These are phyloP conservation scores for Peribolospora kevripleyi DNA, from an alignment of 768 basidiomycete genomes.

Conservation along the genomic window DNA sequence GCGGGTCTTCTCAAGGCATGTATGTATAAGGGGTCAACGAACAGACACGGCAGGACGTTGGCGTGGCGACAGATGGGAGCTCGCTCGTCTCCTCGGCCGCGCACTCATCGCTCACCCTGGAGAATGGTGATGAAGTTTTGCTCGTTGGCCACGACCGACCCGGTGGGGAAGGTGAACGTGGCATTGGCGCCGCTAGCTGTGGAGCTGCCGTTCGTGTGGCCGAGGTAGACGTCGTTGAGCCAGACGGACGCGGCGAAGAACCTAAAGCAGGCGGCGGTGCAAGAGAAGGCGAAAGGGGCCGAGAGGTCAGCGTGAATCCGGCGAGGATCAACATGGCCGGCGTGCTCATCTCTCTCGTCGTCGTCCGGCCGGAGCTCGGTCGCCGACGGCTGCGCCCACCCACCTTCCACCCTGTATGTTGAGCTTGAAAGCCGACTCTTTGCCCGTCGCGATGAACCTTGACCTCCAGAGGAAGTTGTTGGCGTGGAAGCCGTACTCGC, in stretches of 20 bases:
- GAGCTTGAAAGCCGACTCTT: neutral
- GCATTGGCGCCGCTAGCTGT: neutral
- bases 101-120: neutral
- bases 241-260: slow-evolving; percentile 56
- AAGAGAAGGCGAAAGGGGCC: neutral
- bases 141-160: neutral
- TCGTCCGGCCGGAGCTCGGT: too few species aligned
- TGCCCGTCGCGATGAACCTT: neutral
- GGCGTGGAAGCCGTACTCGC: slow-evolving; percentile 55
- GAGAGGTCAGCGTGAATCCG: too few species aligned
- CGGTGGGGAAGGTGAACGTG: neutral
- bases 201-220: slow-evolving; percentile 34
- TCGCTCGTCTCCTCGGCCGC: too few species aligned
- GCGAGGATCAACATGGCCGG: too few species aligned
- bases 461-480: slow-evolving; percentile 14
- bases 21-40: too few species aligned
- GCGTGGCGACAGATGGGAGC: too few species aligned
- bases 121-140: neutral
- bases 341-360: too few species aligned
- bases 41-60: too few species aligned
- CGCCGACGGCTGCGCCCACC: too few species aligned
- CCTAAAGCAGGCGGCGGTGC: neutral
- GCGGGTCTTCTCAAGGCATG: too few species aligned
- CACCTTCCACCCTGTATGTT: too few species aligned
- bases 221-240: slow-evolving; percentile 47